These are phyloP conservation scores for Debaryomyces robertsiae DNA, from an alignment of 1,139 yeast genomes.

Conservation along the genomic window DNA sequence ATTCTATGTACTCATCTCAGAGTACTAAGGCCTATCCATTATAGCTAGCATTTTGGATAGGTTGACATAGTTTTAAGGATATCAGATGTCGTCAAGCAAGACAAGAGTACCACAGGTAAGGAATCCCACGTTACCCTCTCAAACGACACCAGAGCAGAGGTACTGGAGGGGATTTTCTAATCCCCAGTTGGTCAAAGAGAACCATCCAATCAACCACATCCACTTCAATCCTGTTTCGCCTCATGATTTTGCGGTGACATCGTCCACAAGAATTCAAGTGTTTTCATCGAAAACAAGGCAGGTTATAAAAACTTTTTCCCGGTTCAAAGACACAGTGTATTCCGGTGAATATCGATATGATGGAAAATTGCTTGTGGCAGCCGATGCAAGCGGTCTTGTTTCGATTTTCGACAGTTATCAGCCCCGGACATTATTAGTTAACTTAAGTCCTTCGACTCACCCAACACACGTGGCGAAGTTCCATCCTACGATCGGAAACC, in stretches of 20 bases:
- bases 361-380: slow-evolving; percentile 82
- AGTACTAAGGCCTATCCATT: slow-evolving; percentile 4
- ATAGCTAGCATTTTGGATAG: background rate
- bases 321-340: slow-evolving; percentile 90
- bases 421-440: slow-evolving; percentile 77
- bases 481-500: slow-evolving; percentile 71
- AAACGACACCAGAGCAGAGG: slow-evolving; percentile 90
- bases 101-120: slow-evolving; percentile 70
- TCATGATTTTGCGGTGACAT: slow-evolving; percentile 91
- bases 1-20: slow-evolving; percentile 7
- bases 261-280: slow-evolving; percentile 88
- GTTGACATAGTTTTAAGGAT: slow-evolving; percentile 2
- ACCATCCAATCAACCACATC: slow-evolving; percentile 86
- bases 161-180: slow-evolving; percentile 88
- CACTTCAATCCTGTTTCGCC: slow-evolving; percentile 86
- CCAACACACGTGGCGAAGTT: slow-evolving; percentile 96
- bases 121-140: slow-evolving; percentile 73
- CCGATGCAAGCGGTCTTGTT: slow-evolving; percentile 86
- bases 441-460: slow-evolving; percentile 78
- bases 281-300: slow-evolving; percentile 92
- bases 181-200: slow-evolving; percentile 91
- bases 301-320: slow-evolving; percentile 82
- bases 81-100: slow-evolving; percentile 76
- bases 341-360: slow-evolving; percentile 82
- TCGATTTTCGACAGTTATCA: slow-evolving; percentile 79